These are phyloP conservation scores for Termitomyces sp. DNA, from an alignment of 768 basidiomycete genomes.

Conservation along the genomic window DNA sequence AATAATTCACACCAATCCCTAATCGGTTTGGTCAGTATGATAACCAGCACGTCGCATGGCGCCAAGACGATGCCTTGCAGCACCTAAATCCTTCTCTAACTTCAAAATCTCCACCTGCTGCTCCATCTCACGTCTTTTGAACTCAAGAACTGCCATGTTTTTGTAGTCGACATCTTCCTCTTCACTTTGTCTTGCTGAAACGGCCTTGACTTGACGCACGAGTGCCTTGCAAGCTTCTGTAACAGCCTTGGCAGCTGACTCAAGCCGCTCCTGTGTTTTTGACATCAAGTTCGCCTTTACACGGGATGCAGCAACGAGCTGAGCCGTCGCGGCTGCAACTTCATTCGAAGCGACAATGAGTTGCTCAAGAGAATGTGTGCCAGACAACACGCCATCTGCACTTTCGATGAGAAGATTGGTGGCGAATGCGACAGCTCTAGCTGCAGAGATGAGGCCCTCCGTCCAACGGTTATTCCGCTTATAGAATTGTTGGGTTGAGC, in stretches of 20 bases:
- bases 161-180: slow-evolving; percentile 86
- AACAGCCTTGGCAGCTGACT: slow-evolving; percentile 95
- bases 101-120: slow-evolving; percentile 98
- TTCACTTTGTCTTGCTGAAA: slow-evolving; percentile 76
- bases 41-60: slow-evolving; percentile 88
- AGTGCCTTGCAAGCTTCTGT: slow-evolving; percentile 96
- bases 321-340: slow-evolving; percentile 94
- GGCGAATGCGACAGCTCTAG: slow-evolving; percentile 95
- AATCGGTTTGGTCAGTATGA: slow-evolving; percentile 81
- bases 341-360: slow-evolving; percentile 99
- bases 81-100: slow-evolving; percentile 92
- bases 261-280: slow-evolving; percentile 94
- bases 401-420: slow-evolving; percentile 94
- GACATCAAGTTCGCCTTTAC: slow-evolving; percentile 99
- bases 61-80: slow-evolving; percentile 74
- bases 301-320: slow-evolving; percentile 96
- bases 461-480: slow-evolving; percentile 99
- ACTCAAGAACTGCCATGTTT: slow-evolving; percentile 90
- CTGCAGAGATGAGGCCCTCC: slow-evolving; percentile 96
- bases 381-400: slow-evolving; percentile 95
- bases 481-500: slow-evolving; percentile 94
- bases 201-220: slow-evolving; percentile 93
- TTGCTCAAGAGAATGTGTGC: slow-evolving; percentile 95
- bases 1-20: slow-evolving; percentile 10
- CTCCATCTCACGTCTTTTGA: slow-evolving; percentile 98